These are phyloP conservation scores for Lotus japonicus DNA, from an alignment of 306 rosid species.

Conservation along the genomic window DNA sequence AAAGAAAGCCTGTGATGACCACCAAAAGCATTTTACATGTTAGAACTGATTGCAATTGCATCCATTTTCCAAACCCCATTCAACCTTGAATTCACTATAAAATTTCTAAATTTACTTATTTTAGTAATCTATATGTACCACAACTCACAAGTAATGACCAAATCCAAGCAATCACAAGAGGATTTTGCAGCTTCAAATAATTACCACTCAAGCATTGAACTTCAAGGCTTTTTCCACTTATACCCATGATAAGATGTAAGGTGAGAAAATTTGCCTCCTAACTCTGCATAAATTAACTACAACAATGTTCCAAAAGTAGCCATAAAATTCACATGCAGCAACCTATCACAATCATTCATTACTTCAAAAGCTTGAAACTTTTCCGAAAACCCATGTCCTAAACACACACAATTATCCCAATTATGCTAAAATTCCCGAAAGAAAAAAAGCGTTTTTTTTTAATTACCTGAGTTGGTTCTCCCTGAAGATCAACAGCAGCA, in stretches of 20 bases:
- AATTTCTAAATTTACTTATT: neutral
- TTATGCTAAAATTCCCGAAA: neutral
- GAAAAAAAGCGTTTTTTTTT: neutral
- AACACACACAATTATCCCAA: neutral
- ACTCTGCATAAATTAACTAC: neutral
- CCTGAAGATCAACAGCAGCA: slow-evolving; percentile 55
- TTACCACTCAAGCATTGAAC: no score
- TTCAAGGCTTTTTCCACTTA: no score
- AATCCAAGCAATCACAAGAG: no score
- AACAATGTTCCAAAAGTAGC: neutral
- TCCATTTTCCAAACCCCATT: neutral
- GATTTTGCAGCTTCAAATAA: no score
- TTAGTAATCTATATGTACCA: neutral
- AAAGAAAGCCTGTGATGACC: slow-evolving; percentile 65
- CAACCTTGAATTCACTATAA: neutral
- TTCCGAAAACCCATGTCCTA: slow-evolving; percentile 6
- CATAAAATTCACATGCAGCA: neutral
- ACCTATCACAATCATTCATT: neutral
- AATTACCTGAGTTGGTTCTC: slow-evolving; percentile 66
- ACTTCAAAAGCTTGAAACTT: slow-evolving; percentile 3
- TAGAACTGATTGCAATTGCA: slow-evolving; percentile 5
- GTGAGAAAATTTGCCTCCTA: neutral
- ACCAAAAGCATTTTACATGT: neutral
- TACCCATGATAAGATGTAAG: no score
- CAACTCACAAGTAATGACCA: neutral